phyloP scores from a whole-genome alignment of 2,329 filamentous ascomycete genomes.

The Aspergillus sp. region DNA sequence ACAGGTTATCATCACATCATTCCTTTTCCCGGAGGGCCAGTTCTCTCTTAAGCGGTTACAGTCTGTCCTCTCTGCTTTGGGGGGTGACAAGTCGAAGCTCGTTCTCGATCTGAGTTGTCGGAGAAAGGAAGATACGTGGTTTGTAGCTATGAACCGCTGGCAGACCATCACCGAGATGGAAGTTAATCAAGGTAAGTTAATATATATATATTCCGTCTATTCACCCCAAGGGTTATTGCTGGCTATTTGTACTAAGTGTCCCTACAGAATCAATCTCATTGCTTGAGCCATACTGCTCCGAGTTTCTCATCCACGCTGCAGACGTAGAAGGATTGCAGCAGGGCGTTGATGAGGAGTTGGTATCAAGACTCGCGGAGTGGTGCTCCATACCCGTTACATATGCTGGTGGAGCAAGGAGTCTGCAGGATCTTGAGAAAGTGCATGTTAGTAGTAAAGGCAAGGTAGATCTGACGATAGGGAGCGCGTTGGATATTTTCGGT shows the following conservation, averaged over 20 bases:
- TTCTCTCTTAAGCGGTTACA: constrained; percentile 79
- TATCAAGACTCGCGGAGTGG: constrained; percentile 75
- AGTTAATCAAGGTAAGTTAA: constrained; percentile 70
- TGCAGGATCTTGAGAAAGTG: constrained; percentile 81
- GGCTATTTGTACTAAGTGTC: not conserved
- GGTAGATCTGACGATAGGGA: constrained; percentile 93
- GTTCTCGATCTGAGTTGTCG: constrained; percentile 96
- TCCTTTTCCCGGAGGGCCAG: constrained; percentile 78
- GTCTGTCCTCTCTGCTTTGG: constrained; percentile 70
- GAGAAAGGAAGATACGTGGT: constrained; percentile 74
- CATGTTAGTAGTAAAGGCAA: constrained; percentile 74
- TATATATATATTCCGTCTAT: too few species aligned
- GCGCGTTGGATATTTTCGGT: constrained; percentile 93
- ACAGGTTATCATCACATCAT: constrained; percentile 95
- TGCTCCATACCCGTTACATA: constrained; percentile 93
- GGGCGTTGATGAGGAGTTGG: constrained; percentile 84
- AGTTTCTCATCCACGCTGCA: constrained; percentile 95
- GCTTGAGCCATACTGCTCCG: constrained; percentile 88
- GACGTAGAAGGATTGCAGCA: constrained; percentile 93
- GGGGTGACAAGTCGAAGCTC: constrained; percentile 72
- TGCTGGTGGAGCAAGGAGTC: constrained; percentile 82
- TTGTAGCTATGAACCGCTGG: constrained; percentile 99
- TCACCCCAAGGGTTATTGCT: not conserved
- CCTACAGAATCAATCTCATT: constrained; percentile 70
- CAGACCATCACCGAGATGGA: constrained; percentile 97